Evolutionary conservation across 176 grass and related monocot genomes (phyloP).

Genomic region (Paspalum notatum): DNA sequence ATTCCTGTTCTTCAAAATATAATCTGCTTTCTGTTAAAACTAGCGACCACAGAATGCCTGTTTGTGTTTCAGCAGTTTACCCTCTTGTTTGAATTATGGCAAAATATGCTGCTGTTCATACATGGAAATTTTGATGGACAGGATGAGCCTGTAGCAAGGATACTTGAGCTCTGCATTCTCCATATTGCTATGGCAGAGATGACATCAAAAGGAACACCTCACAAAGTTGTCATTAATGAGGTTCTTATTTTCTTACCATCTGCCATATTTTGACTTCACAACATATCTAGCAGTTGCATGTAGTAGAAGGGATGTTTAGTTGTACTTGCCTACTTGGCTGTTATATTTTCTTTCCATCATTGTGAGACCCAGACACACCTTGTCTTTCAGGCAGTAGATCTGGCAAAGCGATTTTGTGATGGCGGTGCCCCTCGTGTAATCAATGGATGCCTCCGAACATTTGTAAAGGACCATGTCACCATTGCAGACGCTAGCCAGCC

Average conservation of each 20-base stretch:
- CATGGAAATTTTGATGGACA: conserved; percentile 33
- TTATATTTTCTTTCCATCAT: neutral
- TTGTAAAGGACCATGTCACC: conserved; percentile 60
- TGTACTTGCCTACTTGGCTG: neutral
- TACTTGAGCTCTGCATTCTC: conserved; percentile 93
- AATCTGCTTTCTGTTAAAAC: conserved; percentile 3
- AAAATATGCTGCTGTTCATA: neutral
- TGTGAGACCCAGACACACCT: neutral
- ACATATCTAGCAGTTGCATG: neutral
- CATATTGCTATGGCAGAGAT: conserved; percentile 99
- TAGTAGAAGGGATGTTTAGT: too few relatives aligned
- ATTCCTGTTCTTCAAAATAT: neutral
- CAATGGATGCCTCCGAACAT: conserved; percentile 93
- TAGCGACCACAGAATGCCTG: neutral
- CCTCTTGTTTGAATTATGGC: neutral
- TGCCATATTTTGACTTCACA: conserved; percentile 2
- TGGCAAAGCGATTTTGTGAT: conserved; percentile 93
- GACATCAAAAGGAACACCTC: conserved; percentile 75
- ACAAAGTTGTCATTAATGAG: conserved; percentile 96
- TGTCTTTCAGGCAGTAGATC: conserved; percentile 77
- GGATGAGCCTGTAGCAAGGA: conserved; percentile 86
- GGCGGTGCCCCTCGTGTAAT: conserved; percentile 83
- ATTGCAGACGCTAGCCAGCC: conserved; percentile 6
- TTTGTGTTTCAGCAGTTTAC: conserved; percentile 16
- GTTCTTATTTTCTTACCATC: conserved; percentile 29